A percentile compares a stretch with the other conserved stretches of the same genome.
These are phyloP conservation scores for Dichotomopilus funicola DNA, from an alignment of 2,329 filamentous ascomycete species.

Conservation along the genomic window DNA sequence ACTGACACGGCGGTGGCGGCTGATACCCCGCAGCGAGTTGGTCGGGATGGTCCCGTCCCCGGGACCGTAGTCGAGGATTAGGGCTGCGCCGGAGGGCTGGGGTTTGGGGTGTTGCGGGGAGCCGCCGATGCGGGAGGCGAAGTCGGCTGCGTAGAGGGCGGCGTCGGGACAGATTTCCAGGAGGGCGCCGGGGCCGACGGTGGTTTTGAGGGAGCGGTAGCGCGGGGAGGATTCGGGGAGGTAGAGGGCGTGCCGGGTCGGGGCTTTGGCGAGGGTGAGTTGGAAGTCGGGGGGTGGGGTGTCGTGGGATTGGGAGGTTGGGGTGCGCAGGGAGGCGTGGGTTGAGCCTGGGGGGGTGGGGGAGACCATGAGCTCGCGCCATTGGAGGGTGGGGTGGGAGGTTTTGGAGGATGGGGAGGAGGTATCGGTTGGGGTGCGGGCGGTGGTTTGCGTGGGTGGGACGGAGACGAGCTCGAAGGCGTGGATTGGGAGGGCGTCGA, in stretches of 20 bases:
- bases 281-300: slow-evolving; percentile 74
- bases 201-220: slow-evolving; percentile 66
- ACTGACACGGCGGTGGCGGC: slow-evolving; percentile 65
- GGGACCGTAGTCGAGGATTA: slow-evolving; percentile 95
- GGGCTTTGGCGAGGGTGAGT: slow-evolving; percentile 65
- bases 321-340: slow-evolving; percentile 47
- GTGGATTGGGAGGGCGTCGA: slow-evolving; percentile 94
- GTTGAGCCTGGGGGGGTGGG: slow-evolving; percentile 52
- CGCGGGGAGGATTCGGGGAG: slow-evolving; percentile 76
- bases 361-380: slow-evolving; percentile 77
- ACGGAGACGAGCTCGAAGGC: slow-evolving; percentile 72
- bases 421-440: slow-evolving; percentile 37
- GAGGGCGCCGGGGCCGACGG: slow-evolving; percentile 60
- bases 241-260: slow-evolving; percentile 77
- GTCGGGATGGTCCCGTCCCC: slow-evolving; percentile 63
- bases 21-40: slow-evolving; percentile 87
- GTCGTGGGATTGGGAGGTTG: slow-evolving; percentile 44
- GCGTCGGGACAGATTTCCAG: slow-evolving; percentile 91
- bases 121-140: slow-evolving; percentile 79
- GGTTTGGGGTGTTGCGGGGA: slow-evolving; percentile 48
- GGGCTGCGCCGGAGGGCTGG: slow-evolving; percentile 69
- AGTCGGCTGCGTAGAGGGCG: slow-evolving; percentile 69
- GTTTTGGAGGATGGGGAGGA: slow-evolving; percentile 35
- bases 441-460: slow-evolving; percentile 28
- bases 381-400: slow-evolving; percentile 46